Evolutionary conservation across 768 basidiomycete species (phyloP), one percentile per base, ranked within the genome.

Genomic region (Tricholoma furcatifolium): DNA sequence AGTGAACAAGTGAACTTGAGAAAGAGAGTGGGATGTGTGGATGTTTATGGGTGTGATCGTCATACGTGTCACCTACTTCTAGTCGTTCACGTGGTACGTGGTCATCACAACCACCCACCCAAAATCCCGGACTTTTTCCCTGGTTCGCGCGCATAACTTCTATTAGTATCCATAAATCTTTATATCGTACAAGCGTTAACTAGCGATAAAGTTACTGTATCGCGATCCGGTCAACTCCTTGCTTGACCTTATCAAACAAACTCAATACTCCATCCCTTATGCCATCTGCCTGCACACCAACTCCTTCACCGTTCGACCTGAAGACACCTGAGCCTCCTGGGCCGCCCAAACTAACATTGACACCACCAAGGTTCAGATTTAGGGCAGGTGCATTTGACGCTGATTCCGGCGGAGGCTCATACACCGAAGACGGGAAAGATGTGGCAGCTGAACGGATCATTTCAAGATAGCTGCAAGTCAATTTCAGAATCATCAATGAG

Each of bases 301-400:
- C 80, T 42, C 77, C 78, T 59, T 92, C 89, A 2, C 83, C 84
- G 61, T 82, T 84, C 27, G 89, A 83, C 61, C 95, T 75, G 70
- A 94, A 97, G 18, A 97, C 82, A 2, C 94, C 93, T 1, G 87
- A 83, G 7, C 88, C 88, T 32, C 78, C 82, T 14, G 88, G 72
- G 10, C 94, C 93, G n/a, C 93, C 93, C n/a, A 97, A 79, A 58
- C 87, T 93, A 39, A 97, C 84, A 65, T 94, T 94, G 53, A 97
- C 91, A 0, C 90, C 89, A 9, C 93, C 95, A 21, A 98, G 82
- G 62, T 94, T 93, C 21, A 98, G 76, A 64, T 94, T 97, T 55
- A 97, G 71, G n/a, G 86, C 80, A 1, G 93, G 90, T 17, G 86
- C 83, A 51, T 74, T 87, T 30, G 81, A 77, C 3, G 82, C 80